Base-by-base conservation (phyloP, 2,329 filamentous ascomycete genomes). In the Chaetomiaceae sp. region DNA sequence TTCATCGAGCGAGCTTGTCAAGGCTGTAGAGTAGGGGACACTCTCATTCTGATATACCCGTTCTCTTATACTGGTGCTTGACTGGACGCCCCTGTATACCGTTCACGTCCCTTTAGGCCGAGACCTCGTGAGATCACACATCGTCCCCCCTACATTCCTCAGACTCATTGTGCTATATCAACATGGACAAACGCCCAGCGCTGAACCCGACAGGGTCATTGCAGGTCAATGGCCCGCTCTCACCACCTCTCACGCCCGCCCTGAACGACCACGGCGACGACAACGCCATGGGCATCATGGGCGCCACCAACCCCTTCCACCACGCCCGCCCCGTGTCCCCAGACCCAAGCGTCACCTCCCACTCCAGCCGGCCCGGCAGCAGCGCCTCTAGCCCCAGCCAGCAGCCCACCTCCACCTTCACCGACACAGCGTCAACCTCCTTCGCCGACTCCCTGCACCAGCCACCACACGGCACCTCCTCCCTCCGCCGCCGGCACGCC, bases 191-290 rank as follows among this genome's bases (percentile, higher is more conserved):
- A n/a, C 8, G 7, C 6, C 11, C 29, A 29, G 32, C 37, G 12
- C 12, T 27, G n/a, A 35, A 38, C 4, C 38, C 35, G 41, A 8
- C 45, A 14, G 47, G 34, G 43, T 45, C 40, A 41, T 44, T 53
- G 37, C 42, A 49, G 18, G 44, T 35, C 45, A 52, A 51, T 33
- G 55, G 47, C 29, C 37, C 47, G 3, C 36, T 51, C 32, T 57
- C 56, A 6, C 56, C 56, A 30, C 56, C 56, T 11, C 53, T 51
- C 7, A 58, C 56, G 4, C 56, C 56, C 2, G 51, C 45, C 18
- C 42, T 50, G 18, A 41, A 49, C 35, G 32, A 15, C 26, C 35
- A 50, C 17, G 29, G 11, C 35, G 43, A 50, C 17, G 29, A 8
- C 39, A 47, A 47, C 22, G 17, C 30, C 43, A 47, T 37, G 4